A percentile compares a stretch with the other conserved stretches of the same genome.
phyloP scores from a whole-genome alignment of 2,329 filamentous ascomycete species.

The Pseudocercospora musae region DNA sequence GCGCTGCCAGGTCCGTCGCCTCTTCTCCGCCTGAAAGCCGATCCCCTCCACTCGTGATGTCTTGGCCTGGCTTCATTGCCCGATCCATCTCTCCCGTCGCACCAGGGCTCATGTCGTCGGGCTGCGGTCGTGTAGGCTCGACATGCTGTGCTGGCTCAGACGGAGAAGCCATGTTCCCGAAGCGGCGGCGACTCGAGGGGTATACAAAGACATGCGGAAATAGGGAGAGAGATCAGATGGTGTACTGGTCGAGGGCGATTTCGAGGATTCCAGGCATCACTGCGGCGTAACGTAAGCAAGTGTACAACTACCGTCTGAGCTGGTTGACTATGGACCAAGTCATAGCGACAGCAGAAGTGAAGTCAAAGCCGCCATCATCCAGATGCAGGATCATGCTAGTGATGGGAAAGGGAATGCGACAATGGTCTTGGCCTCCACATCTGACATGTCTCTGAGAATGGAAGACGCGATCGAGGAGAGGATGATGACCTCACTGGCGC shows the following conservation, averaged over 20 bases:
- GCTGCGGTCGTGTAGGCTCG: neutral
- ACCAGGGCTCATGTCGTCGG: neutral
- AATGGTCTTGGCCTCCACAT: neutral
- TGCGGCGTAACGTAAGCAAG: neutral
- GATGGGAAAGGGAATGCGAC: neutral
- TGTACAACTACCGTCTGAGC: neutral
- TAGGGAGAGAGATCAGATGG: neutral
- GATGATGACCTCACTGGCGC: neutral
- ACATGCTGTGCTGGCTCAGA: neutral
- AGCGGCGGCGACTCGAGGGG: neutral
- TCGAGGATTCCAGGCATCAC: neutral
- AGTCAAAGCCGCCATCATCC: neutral
- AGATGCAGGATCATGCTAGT: neutral
- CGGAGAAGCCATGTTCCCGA: neutral
- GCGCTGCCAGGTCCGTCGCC: conserved; percentile 39
- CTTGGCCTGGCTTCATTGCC: neutral
- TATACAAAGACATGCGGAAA: neutral
- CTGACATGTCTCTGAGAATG: neutral
- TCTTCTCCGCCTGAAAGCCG: conserved; percentile 29
- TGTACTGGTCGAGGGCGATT: neutral
- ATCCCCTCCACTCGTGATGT: neutral
- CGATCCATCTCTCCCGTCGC: neutral
- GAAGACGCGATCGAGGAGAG: neutral
- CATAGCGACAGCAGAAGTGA: neutral
- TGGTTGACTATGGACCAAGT: neutral